Evolutionary conservation across 139 green algal genomes (phyloP).

Genomic region (Auxenochlorella pyrenoidosa): DNA sequence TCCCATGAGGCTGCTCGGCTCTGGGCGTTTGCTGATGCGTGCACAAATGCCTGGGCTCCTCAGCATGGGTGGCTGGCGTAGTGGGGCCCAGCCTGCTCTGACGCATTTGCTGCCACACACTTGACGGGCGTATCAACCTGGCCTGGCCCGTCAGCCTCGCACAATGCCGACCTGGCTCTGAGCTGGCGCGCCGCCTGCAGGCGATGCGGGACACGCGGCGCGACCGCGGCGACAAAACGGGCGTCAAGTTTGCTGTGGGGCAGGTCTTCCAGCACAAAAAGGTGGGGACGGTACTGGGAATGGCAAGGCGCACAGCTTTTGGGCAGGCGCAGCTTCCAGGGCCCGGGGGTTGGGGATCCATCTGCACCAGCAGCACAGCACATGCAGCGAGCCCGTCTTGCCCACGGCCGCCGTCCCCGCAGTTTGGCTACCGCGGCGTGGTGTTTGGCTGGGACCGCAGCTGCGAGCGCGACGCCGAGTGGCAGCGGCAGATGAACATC

Average conservation of each 20-base stretch:
- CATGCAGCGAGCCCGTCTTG: no score
- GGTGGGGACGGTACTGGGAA: neutral
- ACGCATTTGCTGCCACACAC: no score
- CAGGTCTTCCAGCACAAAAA: constrained; percentile 45
- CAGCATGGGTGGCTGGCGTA: no score
- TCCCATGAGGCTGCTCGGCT: no score
- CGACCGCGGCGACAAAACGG: constrained; percentile 6
- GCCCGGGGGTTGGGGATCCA: no score
- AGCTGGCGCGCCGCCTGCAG: neutral
- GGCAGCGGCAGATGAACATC: constrained; percentile 28
- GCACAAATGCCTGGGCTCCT: no score
- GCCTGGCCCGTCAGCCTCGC: no score
- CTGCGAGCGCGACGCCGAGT: constrained; percentile 42
- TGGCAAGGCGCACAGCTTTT: neutral
- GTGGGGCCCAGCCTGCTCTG: no score
- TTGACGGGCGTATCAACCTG: no score
- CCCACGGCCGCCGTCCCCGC: neutral
- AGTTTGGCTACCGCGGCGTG: constrained; percentile 41
- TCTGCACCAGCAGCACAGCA: no score
- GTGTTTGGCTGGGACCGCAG: constrained; percentile 45
- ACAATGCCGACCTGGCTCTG: no score
- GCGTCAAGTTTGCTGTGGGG: constrained; percentile 35
- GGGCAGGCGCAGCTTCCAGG: neutral
- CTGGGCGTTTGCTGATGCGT: no score
- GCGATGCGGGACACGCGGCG: constrained; percentile 25